Percentiles rank a stretch among this genome's conserved stretches.
Conservation (phyloP, 371 early-diverging fungal species). For the Rhizomucor pusillus region DNA sequence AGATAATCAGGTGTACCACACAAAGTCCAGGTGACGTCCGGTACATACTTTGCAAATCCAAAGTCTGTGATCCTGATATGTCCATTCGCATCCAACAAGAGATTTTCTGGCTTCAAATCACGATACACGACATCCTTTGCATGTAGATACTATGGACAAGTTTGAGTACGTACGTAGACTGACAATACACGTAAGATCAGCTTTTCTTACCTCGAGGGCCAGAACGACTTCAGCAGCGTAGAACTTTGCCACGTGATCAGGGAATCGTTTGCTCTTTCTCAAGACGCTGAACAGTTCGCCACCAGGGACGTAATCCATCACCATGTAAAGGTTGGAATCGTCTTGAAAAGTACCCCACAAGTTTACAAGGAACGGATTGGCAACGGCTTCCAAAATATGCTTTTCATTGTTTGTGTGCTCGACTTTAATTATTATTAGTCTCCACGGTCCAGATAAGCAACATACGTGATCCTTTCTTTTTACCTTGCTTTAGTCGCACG, state of each 20-base stretch:
- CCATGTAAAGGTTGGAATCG: constrained; percentile 81
- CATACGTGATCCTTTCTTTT: too few relatives aligned
- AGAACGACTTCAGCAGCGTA: constrained; percentile 74
- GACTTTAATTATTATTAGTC: constrained; percentile 53
- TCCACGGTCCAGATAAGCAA: too few relatives aligned
- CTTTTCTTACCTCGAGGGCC: constrained; percentile 55
- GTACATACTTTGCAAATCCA: constrained; percentile 95
- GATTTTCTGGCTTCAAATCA: constrained; percentile 92
- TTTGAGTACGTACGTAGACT: too few relatives aligned
- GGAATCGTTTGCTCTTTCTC: constrained; percentile 75
- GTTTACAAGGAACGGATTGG: constrained; percentile 94
- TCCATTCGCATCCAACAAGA: constrained; percentile 82
- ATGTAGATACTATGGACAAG: constrained; percentile 68
- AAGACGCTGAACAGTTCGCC: constrained; percentile 93
- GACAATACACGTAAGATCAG: too few relatives aligned
- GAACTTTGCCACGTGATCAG: constrained; percentile 85
- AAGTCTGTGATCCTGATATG: constrained; percentile 98
- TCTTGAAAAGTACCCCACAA: constrained; percentile 90
- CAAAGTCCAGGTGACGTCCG: constrained; percentile 93
- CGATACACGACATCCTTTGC: constrained; percentile 86
- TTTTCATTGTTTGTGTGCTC: constrained; percentile 98
- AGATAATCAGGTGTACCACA: constrained; percentile 99
- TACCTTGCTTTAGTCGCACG: constrained; percentile 89
- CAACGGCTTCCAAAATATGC: constrained; percentile 81
- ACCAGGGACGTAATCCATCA: constrained; percentile 97